Evolutionary conservation across 768 basidiomycete species (phyloP).

Genomic region (Cystofilobasidium macerans): DNA sequence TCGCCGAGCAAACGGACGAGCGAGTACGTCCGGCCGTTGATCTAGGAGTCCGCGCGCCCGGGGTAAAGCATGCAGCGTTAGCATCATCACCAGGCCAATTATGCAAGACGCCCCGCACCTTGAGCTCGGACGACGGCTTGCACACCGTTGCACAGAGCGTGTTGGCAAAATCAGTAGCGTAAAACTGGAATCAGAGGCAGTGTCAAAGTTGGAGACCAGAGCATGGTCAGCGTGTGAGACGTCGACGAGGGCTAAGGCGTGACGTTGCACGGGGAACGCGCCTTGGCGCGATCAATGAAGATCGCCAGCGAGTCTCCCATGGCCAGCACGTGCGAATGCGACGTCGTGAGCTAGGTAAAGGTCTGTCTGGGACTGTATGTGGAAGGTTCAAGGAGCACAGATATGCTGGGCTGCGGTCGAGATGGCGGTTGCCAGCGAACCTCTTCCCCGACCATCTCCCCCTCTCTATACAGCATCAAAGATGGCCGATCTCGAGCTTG

Average conservation of each 20-base stretch:
- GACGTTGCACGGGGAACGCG: not conserved
- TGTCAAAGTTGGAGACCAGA: not conserved
- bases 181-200: conserved; percentile 30
- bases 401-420: not conserved
- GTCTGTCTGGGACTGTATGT: not conserved
- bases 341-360: not conserved
- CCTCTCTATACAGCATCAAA: not conserved
- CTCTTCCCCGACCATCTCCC: not conserved
- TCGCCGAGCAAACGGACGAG: conserved; percentile 89
- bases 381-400: not conserved
- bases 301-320: conserved; percentile 34
- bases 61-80: too few relatives aligned
- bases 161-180: conserved; percentile 36
- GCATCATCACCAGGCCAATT: too few relatives aligned
- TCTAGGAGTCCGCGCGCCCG: too few relatives aligned
- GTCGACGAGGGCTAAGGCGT: too few relatives aligned
- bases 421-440: not conserved
- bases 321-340: conserved; percentile 16
- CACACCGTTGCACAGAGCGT: conserved; percentile 33
- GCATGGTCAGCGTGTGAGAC: too few relatives aligned
- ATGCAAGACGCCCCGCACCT: too few relatives aligned
- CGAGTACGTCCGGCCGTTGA: conserved; percentile 88
- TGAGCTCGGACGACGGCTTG: conserved; percentile 19
- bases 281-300: conserved; percentile 33
- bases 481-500: conserved; percentile 4